phyloP scores from a whole-genome alignment of 2,329 filamentous ascomycete genomes.

The Xylariaceae sp. region DNA sequence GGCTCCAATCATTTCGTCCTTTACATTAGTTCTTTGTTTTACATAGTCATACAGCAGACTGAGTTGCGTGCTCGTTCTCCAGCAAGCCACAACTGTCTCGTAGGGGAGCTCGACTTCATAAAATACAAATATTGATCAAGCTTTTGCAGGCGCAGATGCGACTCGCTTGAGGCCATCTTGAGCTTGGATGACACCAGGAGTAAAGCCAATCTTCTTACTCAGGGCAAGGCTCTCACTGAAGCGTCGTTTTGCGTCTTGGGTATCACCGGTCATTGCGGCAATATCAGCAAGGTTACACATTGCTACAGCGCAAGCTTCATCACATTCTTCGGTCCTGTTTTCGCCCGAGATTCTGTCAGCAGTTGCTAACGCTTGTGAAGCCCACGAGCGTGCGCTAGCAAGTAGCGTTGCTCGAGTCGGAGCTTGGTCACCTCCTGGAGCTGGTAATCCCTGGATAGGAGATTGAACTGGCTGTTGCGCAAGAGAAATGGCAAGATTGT shows the following conservation, averaged over 20 bases:
- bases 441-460: slow-evolving; percentile 29
- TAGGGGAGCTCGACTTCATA: too few relatives aligned
- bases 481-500: slow-evolving; percentile 72
- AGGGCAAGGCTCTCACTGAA: slow-evolving; percentile 67
- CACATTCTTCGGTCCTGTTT: slow-evolving; percentile 71
- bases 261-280: slow-evolving; percentile 67
- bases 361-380: slow-evolving; percentile 68
- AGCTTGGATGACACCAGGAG: slow-evolving; percentile 49
- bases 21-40: too few relatives aligned
- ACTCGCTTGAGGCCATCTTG: slow-evolving; percentile 44
- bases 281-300: slow-evolving; percentile 86
- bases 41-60: too few relatives aligned
- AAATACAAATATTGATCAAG: too few relatives aligned
- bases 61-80: too few relatives aligned
- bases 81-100: too few relatives aligned
- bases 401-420: slow-evolving; percentile 59
- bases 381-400: slow-evolving; percentile 72
- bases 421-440: slow-evolving; percentile 29
- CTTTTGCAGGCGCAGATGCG: background rate
- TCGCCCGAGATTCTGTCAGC: slow-evolving; percentile 62
- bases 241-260: slow-evolving; percentile 59
- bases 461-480: slow-evolving; percentile 58
- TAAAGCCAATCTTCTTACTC: slow-evolving; percentile 50
- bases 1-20: too few relatives aligned
- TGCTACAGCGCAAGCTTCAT: slow-evolving; percentile 75